These are phyloP conservation scores for Lindgomyces ingoldianus DNA, from an alignment of 495 filamentous ascomycete genomes.

Conservation along the genomic window DNA sequence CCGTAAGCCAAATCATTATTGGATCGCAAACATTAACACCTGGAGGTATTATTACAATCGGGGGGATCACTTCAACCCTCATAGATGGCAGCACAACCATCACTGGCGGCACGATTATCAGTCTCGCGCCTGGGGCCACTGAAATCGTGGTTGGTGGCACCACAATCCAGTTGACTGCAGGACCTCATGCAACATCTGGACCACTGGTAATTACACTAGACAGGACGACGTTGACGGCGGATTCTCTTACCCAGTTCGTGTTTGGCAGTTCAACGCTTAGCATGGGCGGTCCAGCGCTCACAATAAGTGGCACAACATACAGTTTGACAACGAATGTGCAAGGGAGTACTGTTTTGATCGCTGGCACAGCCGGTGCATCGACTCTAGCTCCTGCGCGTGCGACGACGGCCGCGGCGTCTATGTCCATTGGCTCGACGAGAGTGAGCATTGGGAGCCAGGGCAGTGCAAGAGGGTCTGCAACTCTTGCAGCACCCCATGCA, in stretches of 20 bases:
- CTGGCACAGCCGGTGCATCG: slow-evolving; percentile 7
- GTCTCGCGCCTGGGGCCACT: slow-evolving; percentile 32
- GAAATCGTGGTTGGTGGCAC: slow-evolving; percentile 34
- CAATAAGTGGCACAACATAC: slow-evolving; percentile 17
- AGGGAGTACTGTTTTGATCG: slow-evolving; percentile 18
- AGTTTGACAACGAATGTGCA: slow-evolving; percentile 4
- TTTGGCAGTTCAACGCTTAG: slow-evolving; percentile 9
- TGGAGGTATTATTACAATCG: slow-evolving; percentile 31
- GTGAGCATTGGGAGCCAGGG: not conserved
- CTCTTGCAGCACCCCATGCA: not conserved
- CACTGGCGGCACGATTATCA: slow-evolving; percentile 38
- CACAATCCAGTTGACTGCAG: slow-evolving; percentile 20
- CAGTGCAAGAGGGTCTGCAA: not conserved
- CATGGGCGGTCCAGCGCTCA: slow-evolving; percentile 18
- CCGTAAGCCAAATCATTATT: slow-evolving; percentile 31
- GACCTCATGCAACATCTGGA: not conserved
- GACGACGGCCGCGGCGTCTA: not conserved
- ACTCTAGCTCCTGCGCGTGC: not conserved
- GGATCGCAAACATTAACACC: slow-evolving; percentile 33
- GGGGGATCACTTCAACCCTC: slow-evolving; percentile 35
- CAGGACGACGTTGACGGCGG: slow-evolving; percentile 16
- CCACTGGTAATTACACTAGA: slow-evolving; percentile 18
- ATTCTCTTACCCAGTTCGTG: slow-evolving; percentile 15
- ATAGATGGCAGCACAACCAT: slow-evolving; percentile 30
- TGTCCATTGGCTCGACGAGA: not conserved